Conservation (phyloP, 2,329 filamentous ascomycete genomes). For the Alternaria solani region DNA sequence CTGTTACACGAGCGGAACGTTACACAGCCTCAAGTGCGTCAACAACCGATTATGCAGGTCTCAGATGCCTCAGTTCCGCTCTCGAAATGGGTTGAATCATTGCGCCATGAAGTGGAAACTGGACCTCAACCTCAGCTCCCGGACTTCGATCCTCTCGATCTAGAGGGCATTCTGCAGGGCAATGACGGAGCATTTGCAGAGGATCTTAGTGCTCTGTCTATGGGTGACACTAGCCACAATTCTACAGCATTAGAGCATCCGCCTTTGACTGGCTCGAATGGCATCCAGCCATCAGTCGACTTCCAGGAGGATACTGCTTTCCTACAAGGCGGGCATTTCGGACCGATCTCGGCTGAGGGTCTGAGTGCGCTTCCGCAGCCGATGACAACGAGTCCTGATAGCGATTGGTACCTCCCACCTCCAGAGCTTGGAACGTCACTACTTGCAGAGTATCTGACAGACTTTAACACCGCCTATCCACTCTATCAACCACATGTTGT, state of each 20-base stretch:
- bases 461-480: constrained; percentile 36
- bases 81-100: constrained; percentile 27
- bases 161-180: constrained; percentile 4
- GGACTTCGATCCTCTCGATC: constrained; percentile 21
- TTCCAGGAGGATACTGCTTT: constrained; percentile 28
- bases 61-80: constrained; percentile 23
- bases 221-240: not conserved
- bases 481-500: constrained; percentile 33
- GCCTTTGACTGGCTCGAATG: not conserved
- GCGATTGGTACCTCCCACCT: constrained; percentile 31
- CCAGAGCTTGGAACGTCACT: constrained; percentile 35
- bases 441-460: constrained; percentile 34
- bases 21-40: constrained; percentile 26
- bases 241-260: not conserved
- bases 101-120: constrained; percentile 30
- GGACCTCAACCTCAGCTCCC: constrained; percentile 20
- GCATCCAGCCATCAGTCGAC: constrained; percentile 16
- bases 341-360: constrained; percentile 3
- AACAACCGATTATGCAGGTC: constrained; percentile 26
- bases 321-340: constrained; percentile 21
- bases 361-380: constrained; percentile 1
- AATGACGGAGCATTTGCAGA: not conserved
- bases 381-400: constrained; percentile 2
- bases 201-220: not conserved
- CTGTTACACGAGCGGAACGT: constrained; percentile 33